A percentile compares a stretch with the other conserved stretches of the same genome.
These are phyloP conservation scores for Schizopora paradoxa DNA, from an alignment of 1,284 basidiomycete genomes.

Conservation along the genomic window DNA sequence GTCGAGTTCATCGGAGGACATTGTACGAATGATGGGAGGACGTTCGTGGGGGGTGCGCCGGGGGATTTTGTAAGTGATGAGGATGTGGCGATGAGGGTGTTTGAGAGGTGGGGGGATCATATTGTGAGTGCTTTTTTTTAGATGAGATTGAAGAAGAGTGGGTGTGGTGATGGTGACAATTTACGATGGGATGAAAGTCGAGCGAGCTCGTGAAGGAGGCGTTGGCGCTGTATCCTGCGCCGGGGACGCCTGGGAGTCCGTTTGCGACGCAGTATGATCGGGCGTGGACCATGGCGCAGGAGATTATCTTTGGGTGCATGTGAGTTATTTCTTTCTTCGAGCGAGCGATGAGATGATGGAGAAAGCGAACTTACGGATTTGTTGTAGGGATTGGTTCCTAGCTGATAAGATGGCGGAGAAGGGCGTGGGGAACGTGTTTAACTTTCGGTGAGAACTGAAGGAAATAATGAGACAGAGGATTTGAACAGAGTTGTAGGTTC, in stretches of 20 bases:
- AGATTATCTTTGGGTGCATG: constrained; percentile 43
- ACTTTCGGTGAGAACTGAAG: constrained; percentile 28
- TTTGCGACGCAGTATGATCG: constrained; percentile 39
- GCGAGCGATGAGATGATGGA: background rate
- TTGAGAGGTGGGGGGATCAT: constrained; percentile 32
- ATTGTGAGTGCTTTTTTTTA: constrained; percentile 28
- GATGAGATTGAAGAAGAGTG: background rate
- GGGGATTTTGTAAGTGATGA: constrained; percentile 35
- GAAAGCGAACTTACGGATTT: no score
- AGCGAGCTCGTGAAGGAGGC: constrained; percentile 34
- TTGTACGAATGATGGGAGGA: constrained; percentile 39
- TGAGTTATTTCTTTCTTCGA: constrained; percentile 23
- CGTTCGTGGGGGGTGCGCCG: constrained; percentile 37
- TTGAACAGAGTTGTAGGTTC: constrained; percentile 28
- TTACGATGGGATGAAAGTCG: constrained; percentile 25
- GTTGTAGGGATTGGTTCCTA: constrained; percentile 36
- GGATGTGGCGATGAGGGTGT: constrained; percentile 34
- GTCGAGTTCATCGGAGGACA: constrained; percentile 41
- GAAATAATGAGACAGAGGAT: background rate
- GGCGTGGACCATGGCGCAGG: constrained; percentile 37
- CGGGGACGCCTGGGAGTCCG: constrained; percentile 30
- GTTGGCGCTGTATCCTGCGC: constrained; percentile 36
- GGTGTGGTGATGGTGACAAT: background rate
- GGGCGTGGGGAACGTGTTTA: constrained; percentile 32
- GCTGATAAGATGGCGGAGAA: constrained; percentile 30